These are phyloP conservation scores for Diplosphaera chodatii DNA, from an alignment of 139 green algal genomes.

Conservation along the genomic window DNA sequence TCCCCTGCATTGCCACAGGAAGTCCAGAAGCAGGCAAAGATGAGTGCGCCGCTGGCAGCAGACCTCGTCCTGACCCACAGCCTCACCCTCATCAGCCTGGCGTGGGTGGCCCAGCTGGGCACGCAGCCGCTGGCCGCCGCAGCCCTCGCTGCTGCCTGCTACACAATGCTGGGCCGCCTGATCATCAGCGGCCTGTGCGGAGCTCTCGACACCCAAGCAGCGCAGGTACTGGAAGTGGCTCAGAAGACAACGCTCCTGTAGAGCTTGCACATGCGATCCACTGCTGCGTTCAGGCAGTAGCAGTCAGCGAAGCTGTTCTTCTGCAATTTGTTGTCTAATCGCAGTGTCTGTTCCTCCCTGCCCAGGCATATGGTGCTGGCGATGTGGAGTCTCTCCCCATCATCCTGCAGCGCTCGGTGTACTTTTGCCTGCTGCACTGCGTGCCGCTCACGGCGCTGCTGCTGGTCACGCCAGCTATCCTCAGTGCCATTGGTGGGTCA, in stretches of 20 bases:
- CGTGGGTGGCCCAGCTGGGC: not conserved
- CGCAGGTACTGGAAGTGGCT: not conserved
- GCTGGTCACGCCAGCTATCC: constrained; percentile 7
- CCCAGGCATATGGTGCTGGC: constrained; percentile 6
- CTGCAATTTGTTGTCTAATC: no score
- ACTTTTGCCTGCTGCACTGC: constrained; percentile 9
- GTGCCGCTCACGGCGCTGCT: constrained; percentile 17
- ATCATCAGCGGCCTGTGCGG: constrained; percentile 2
- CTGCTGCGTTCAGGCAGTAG: no score
- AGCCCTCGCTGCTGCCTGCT: constrained; percentile 11
- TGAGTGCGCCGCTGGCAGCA: constrained; percentile 6
- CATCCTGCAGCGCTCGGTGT: constrained; percentile 5
- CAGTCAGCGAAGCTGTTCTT: no score
- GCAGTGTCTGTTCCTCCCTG: not conserved
- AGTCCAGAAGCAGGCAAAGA: not conserved
- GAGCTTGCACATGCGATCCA: no score
- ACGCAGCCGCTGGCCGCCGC: constrained; percentile 17
- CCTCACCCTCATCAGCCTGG: constrained; percentile 10
- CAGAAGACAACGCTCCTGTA: no score
- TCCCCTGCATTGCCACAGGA: constrained; percentile 8
- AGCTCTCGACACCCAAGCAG: constrained; percentile 5
- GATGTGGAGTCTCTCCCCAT: not conserved
- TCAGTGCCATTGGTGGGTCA: constrained; percentile 14
- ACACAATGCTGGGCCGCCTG: constrained; percentile 10
- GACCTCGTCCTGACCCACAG: constrained; percentile 21